Evolutionary conservation across 83 land plant genomes (phyloP).

Genomic region (Diphasiastrum complanatum): DNA sequence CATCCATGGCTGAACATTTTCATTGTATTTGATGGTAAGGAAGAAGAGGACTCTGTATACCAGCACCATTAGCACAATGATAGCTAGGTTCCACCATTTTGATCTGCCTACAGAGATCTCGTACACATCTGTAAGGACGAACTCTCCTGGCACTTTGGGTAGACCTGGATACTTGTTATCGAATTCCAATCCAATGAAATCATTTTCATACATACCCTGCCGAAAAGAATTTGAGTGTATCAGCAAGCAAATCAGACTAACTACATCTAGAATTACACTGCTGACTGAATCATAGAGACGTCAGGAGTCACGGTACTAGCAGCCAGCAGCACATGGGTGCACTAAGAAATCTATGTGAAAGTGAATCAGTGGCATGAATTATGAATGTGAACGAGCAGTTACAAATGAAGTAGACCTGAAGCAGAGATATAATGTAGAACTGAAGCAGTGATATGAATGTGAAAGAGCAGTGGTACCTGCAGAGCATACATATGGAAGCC

Average conservation of each 20-base stretch:
- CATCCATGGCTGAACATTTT: conserved; percentile 6
- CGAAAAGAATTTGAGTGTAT: too few species aligned
- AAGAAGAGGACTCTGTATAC: conserved; percentile 11
- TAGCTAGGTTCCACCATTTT: conserved; percentile 14
- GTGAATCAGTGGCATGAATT: too few species aligned
- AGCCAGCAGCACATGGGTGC: too few species aligned
- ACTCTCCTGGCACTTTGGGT: conserved; percentile 11
- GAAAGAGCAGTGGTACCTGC: too few species aligned
- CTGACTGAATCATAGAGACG: too few species aligned
- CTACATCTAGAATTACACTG: too few species aligned
- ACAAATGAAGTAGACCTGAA: not conserved
- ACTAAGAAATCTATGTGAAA: too few species aligned
- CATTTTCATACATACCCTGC: conserved; percentile 15
- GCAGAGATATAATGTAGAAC: not conserved
- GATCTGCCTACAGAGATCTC: conserved; percentile 2
- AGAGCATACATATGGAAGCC: conserved; percentile 13
- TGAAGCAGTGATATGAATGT: not conserved
- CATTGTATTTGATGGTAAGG: conserved; percentile 6
- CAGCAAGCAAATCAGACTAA: too few species aligned
- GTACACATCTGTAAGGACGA: conserved; percentile 3
- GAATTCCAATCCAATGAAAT: conserved; percentile 12
- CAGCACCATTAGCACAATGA: conserved; percentile 5
- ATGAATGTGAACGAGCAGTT: too few species aligned
- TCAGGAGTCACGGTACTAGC: too few species aligned
- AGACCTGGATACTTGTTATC: conserved; percentile 12